A percentile compares a stretch with the other conserved stretches of the same genome.
These are phyloP conservation scores for Ustilago tritici DNA, from an alignment of 1,284 basidiomycete genomes.

Conservation along the genomic window DNA sequence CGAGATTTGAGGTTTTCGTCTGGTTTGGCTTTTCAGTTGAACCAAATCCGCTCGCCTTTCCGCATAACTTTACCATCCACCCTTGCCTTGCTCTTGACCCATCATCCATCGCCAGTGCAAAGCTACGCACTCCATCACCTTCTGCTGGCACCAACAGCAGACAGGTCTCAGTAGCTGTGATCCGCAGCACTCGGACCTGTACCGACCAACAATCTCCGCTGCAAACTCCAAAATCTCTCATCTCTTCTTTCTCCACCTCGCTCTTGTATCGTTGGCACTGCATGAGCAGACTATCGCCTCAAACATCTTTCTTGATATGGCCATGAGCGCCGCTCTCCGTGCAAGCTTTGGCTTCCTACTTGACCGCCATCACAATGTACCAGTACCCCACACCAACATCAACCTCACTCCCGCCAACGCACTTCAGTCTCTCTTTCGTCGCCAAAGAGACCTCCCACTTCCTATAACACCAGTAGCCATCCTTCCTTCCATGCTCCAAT, in stretches of 20 bases:
- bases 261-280: slow-evolving; percentile 8
- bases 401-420: slow-evolving; percentile 41
- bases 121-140: slow-evolving; percentile 15
- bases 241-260: not conserved
- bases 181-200: slow-evolving; percentile 41
- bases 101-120: slow-evolving; percentile 8
- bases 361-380: slow-evolving; percentile 28
- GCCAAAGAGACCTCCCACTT: slow-evolving; percentile 35
- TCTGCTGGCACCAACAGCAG: slow-evolving; percentile 31
- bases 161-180: slow-evolving; percentile 44
- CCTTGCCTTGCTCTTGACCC: not conserved
- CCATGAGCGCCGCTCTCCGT: slow-evolving; percentile 39
- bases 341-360: slow-evolving; percentile 46
- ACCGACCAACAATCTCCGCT: slow-evolving; percentile 4
- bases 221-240: not conserved
- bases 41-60: not conserved
- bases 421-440: slow-evolving; percentile 38
- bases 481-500: slow-evolving; percentile 37
- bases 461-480: slow-evolving; percentile 41
- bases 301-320: slow-evolving; percentile 28
- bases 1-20: not conserved
- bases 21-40: not conserved
- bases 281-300: slow-evolving; percentile 16
- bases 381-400: slow-evolving; percentile 15
- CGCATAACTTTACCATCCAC: not conserved